Evolutionary conservation across 225 moss, liverwort and hornwort species (phyloP).

Genomic region (Anthoceros angustus): DNA sequence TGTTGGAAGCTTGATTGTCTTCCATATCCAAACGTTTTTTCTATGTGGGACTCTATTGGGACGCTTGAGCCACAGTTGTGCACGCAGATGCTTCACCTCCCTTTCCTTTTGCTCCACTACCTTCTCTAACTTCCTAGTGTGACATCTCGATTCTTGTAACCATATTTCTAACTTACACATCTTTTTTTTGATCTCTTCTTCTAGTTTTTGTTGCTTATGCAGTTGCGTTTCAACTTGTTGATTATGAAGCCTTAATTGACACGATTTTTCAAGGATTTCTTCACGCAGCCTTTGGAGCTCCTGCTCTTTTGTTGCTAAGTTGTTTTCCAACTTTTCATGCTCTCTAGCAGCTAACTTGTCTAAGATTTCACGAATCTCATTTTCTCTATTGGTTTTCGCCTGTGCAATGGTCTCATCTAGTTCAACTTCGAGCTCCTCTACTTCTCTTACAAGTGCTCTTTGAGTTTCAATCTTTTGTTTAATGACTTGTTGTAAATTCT

Average conservation of each 20-base stretch:
- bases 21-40: not conserved
- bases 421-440: not conserved
- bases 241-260: not conserved
- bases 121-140: not conserved
- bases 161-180: not conserved
- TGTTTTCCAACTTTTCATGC: not conserved
- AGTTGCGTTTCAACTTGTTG: not conserved
- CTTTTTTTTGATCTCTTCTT: not conserved
- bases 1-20: not conserved
- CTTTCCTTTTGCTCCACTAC: not conserved
- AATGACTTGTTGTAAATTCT: not conserved
- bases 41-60: not conserved
- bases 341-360: not conserved
- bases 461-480: not conserved
- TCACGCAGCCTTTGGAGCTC: not conserved
- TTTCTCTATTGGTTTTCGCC: not conserved
- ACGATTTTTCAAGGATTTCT: not conserved
- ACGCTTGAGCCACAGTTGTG: not conserved
- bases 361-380: not conserved
- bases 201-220: not conserved
- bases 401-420: not conserved
- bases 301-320: not conserved
- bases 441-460: not conserved
- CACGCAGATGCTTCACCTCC: not conserved
- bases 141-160: not conserved